phyloP scores from a whole-genome alignment of 2,329 filamentous ascomycete genomes.

The Lachnellula arida region DNA sequence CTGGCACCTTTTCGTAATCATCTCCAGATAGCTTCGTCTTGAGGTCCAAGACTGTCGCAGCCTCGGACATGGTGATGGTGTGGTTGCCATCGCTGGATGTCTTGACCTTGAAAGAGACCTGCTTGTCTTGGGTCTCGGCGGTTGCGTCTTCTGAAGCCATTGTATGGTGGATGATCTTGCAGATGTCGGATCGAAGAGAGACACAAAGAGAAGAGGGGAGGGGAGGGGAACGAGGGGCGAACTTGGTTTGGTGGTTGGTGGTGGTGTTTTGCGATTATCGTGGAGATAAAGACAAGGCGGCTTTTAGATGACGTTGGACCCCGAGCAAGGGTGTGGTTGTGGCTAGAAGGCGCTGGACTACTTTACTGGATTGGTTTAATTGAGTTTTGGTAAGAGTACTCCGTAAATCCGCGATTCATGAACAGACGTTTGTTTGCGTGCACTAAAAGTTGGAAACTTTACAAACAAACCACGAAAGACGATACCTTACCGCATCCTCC shows the following conservation, averaged over 20 bases:
- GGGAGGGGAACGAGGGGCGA: not conserved
- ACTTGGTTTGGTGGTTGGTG: not conserved
- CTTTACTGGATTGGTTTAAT: too few relatives aligned
- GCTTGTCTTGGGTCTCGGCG: conserved; percentile 56
- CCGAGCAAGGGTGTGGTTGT: not conserved
- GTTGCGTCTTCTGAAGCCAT: conserved; percentile 51
- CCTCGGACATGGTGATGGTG: conserved; percentile 71
- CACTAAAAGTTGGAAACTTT: too few relatives aligned
- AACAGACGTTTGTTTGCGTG: too few relatives aligned
- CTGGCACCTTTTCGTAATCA: conserved; percentile 81
- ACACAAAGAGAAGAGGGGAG: not conserved
- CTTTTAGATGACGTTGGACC: conserved; percentile 7
- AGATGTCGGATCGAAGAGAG: not conserved
- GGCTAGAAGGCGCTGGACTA: too few relatives aligned
- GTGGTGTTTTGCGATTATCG: not conserved
- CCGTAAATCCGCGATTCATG: too few relatives aligned
- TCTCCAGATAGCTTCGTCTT: conserved; percentile 80
- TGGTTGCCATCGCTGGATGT: conserved; percentile 88
- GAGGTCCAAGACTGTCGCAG: conserved; percentile 75
- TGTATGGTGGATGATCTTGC: conserved; percentile 13
- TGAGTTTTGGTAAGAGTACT: too few relatives aligned
- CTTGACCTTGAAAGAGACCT: conserved; percentile 96
- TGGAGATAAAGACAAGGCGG: conserved; percentile 10
- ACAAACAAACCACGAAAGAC: too few relatives aligned
- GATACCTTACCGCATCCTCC: too few relatives aligned